A percentile compares a stretch with the other conserved stretches of the same genome.
Conservation (phyloP, 768 basidiomycete species). For the Tricholoma matsutake region DNA sequence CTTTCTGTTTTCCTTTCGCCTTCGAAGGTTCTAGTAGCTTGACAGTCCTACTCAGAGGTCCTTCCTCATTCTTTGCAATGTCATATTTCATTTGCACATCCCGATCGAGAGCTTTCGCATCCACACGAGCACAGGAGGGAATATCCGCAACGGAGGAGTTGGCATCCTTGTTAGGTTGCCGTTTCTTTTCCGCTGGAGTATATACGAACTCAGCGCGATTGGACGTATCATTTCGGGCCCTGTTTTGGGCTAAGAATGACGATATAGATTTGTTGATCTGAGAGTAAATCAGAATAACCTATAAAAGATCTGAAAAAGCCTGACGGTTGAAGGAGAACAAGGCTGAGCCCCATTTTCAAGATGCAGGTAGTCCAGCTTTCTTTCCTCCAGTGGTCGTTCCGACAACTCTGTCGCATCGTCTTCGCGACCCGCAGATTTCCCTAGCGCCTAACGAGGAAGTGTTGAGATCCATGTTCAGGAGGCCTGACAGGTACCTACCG, state of each 20-base stretch:
- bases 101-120: slow-evolving; percentile 67
- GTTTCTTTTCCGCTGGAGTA: slow-evolving; percentile 53
- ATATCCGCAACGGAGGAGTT: slow-evolving; percentile 13
- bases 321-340: slow-evolving; percentile 57
- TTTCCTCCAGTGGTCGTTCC: slow-evolving; percentile 49
- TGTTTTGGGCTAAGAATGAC: slow-evolving; percentile 63
- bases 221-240: slow-evolving; percentile 71
- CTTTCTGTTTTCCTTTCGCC: slow-evolving; percentile 14
- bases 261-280: slow-evolving; percentile 75
- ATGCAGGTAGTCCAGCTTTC: slow-evolving; percentile 64
- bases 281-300: slow-evolving; percentile 8
- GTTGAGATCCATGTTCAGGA: not conserved
- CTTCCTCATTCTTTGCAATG: slow-evolving; percentile 81
- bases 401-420: slow-evolving; percentile 3
- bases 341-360: slow-evolving; percentile 43
- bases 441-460: slow-evolving; percentile 23
- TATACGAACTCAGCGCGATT: slow-evolving; percentile 75
- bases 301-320: slow-evolving; percentile 19
- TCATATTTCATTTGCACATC: slow-evolving; percentile 85
- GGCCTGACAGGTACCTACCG: slow-evolving; percentile 35
- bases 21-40: slow-evolving; percentile 23
- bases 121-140: slow-evolving; percentile 69
- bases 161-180: slow-evolving; percentile 32
- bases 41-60: slow-evolving; percentile 63
- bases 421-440: slow-evolving; percentile 8